Base-by-base conservation (phyloP, 1,284 basidiomycete species). In the Vanrija sp. region DNA sequence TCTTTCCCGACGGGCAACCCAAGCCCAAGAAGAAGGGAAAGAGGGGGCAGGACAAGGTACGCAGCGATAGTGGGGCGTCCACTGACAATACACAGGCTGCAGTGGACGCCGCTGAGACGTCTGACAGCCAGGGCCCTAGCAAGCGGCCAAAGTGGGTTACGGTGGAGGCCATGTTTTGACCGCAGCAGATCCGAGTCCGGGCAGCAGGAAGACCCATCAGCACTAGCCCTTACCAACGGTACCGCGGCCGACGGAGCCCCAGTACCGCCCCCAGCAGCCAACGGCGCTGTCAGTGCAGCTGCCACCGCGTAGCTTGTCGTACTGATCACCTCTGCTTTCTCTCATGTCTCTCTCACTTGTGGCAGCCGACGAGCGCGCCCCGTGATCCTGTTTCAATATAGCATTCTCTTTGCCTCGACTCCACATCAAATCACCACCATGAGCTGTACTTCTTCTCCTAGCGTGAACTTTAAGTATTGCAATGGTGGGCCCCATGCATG, bases 1-100 rank as follows among this genome's bases (percentile, higher is more conserved):
- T 66, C 46, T 74, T 73, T 57, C 71, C 72, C 9, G 73, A 75
- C 49, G 73, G 73, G 5, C 64, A 67, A 39, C 72, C 72, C 48
- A 59, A 64, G 43, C 68, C 70, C 53, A 74, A 74, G 60, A 73
- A 75, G 65, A 73, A 75, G 65, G 65, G 66, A 26, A 75, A 75
- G 54, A 59, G 73, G 39, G 58, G 49, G 10, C 69, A 72, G 51
- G 65, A 64, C 48, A 68, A 65, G 52, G 72, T 72, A 38, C 46
- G 69, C 39, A 12, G 15, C 25, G 34, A 12, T 34, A 5, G 34
- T 15, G 12, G 12, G 12, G 9, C 34, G 12, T 14, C 12, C 12
- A 5, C 34, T 34, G 12, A 34, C 34, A 12, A 14, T 34, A 3
- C 14, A 15, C 34, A 34, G 34, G 34, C 34, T 34, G 34, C 34